phyloP scores from a whole-genome alignment of 2,329 filamentous ascomycete genomes.

The Pseudogymnoascus sp. region DNA sequence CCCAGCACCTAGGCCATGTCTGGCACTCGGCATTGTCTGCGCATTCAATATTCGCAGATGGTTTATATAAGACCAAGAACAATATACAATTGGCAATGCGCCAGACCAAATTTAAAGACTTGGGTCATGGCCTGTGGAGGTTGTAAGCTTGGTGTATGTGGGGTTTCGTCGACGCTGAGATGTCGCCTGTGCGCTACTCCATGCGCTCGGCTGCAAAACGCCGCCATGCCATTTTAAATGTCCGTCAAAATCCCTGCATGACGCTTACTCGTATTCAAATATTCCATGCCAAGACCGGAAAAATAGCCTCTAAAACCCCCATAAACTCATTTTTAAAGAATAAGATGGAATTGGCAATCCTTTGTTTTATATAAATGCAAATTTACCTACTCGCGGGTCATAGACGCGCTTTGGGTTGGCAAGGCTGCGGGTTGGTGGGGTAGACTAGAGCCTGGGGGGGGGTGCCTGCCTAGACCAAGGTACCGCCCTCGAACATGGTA shows the following conservation, averaged over 20 bases:
- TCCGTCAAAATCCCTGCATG: neutral
- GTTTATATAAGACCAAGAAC: neutral
- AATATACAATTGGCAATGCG: neutral
- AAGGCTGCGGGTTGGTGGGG: constrained; percentile 9
- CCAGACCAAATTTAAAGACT: constrained; percentile 1
- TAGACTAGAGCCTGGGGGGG: neutral
- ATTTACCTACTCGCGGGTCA: neutral
- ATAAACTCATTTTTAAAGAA: neutral
- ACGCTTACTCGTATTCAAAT: constrained; percentile 1
- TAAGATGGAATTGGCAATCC: neutral
- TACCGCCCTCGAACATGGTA: constrained; percentile 1
- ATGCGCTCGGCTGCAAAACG: constrained; percentile 5
- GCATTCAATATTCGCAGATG: constrained; percentile 1
- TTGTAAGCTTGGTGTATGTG: neutral
- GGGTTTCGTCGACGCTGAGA: constrained; percentile 10
- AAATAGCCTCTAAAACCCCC: neutral
- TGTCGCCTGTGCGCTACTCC: constrained; percentile 10
- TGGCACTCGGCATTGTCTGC: constrained; percentile 40
- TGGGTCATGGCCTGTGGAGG: constrained; percentile 5
- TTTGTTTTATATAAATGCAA: neutral
- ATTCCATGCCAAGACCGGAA: constrained; percentile 4
- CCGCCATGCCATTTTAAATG: constrained; percentile 6
- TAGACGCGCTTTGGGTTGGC: neutral
- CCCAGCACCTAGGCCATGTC: constrained; percentile 26
- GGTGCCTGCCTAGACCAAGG: constrained; percentile 5